These are phyloP conservation scores for Scheffersomyces illinoinensis DNA, from an alignment of 1,139 yeast genomes.

Conservation along the genomic window DNA sequence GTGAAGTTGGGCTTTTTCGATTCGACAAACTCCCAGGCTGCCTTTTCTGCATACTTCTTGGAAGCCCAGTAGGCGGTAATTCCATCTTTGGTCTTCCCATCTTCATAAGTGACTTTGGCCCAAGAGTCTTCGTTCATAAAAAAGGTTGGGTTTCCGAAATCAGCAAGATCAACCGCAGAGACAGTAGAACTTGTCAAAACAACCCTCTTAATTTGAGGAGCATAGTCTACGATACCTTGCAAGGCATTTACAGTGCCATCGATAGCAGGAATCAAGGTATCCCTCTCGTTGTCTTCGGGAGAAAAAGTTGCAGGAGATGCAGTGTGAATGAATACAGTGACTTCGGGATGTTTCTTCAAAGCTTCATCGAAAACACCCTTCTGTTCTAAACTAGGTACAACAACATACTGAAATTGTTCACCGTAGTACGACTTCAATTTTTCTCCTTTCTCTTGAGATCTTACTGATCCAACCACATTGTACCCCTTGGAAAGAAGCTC, in stretches of 20 bases:
- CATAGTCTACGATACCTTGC: conserved; percentile 25
- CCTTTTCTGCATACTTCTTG: conserved; percentile 29
- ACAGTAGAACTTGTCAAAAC: conserved; percentile 47
- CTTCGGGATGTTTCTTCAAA: conserved; percentile 27
- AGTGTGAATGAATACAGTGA: conserved; percentile 38
- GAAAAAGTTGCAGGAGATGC: conserved; percentile 40
- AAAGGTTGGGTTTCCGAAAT: conserved; percentile 31
- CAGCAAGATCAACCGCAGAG: conserved; percentile 38
- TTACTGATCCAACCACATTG: conserved; percentile 36
- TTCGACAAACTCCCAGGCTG: conserved; percentile 33
- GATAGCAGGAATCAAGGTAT: conserved; percentile 8
- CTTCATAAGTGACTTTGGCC: conserved; percentile 39
- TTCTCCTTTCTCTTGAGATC: conserved; percentile 33
- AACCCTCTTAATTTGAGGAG: conserved; percentile 30
- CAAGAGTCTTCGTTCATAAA: conserved; percentile 39
- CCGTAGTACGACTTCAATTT: conserved; percentile 19
- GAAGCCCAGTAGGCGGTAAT: conserved; percentile 37
- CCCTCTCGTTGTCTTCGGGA: conserved; percentile 15
- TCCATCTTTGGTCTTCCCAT: conserved; percentile 33
- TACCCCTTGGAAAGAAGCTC: conserved; percentile 27
- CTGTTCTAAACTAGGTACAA: conserved; percentile 35
- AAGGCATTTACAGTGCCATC: conserved; percentile 5
- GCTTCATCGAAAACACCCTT: conserved; percentile 37
- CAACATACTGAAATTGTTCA: conserved; percentile 27
- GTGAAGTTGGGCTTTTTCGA: conserved; percentile 17